These are phyloP conservation scores for Penicillium sp. DNA, from an alignment of 2,329 filamentous ascomycete species.

Conservation along the genomic window DNA sequence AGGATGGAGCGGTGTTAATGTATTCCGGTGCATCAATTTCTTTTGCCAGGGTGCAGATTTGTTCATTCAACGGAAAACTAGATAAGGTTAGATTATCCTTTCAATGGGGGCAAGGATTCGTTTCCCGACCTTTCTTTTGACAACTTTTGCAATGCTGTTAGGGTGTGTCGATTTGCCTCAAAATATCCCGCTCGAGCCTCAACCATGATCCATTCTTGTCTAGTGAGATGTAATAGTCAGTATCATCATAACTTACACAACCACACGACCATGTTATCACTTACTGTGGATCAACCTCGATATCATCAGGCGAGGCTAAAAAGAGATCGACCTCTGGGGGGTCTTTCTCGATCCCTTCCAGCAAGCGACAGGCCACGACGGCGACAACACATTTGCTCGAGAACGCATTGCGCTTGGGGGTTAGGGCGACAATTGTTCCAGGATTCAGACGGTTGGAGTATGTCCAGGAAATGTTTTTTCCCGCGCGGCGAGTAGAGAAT, in stretches of 20 bases:
- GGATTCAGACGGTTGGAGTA: conserved; percentile 58
- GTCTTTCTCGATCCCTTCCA: conserved; percentile 61
- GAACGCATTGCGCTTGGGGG: conserved; percentile 60
- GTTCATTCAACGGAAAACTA: conserved; percentile 47
- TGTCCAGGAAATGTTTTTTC: conserved; percentile 66
- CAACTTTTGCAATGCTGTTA: conserved; percentile 69
- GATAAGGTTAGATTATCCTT: conserved; percentile 1
- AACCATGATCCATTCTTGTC: conserved; percentile 71
- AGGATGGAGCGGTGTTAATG: conserved; percentile 48
- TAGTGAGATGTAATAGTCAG: background rate
- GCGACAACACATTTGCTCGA: conserved; percentile 65
- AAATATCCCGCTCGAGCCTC: conserved; percentile 73
- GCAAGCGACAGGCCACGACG: conserved; percentile 66
- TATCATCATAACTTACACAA: background rate
- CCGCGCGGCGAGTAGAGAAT: conserved; percentile 48
- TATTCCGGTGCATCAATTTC: conserved; percentile 53
- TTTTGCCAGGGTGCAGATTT: conserved; percentile 41
- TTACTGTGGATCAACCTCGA: conserved; percentile 65
- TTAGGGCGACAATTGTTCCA: conserved; percentile 56
- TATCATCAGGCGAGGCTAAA: conserved; percentile 61
- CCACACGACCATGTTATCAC: background rate
- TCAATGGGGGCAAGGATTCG: background rate
- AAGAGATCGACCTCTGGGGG: conserved; percentile 74
- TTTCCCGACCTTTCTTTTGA: conserved; percentile 50
- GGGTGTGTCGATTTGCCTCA: conserved; percentile 70